These are phyloP conservation scores for Talaromyces proteolyticus DNA, from an alignment of 495 filamentous ascomycete genomes.

Conservation along the genomic window DNA sequence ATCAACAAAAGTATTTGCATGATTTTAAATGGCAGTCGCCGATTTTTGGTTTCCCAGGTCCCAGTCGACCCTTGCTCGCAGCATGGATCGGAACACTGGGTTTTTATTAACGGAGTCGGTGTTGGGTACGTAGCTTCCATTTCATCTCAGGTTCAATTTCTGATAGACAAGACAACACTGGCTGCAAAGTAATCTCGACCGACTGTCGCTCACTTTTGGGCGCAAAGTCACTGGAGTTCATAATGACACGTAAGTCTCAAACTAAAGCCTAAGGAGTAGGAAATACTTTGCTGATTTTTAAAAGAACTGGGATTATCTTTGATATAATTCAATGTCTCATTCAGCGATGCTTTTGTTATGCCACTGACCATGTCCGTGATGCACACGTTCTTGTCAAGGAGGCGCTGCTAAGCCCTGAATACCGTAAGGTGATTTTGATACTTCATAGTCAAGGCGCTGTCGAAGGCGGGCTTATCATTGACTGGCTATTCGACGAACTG, in stretches of 20 bases:
- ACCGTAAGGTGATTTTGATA: conserved; percentile 70
- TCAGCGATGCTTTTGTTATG: conserved; percentile 69
- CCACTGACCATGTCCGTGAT: conserved; percentile 59
- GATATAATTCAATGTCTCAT: conserved; percentile 73
- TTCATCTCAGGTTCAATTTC: background rate
- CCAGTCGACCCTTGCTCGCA: conserved; percentile 12
- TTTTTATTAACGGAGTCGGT: conserved; percentile 33
- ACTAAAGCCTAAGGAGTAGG: background rate
- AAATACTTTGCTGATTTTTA: background rate
- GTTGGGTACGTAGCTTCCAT: conserved; percentile 18
- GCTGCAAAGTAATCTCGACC: conserved; percentile 66
- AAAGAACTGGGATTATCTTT: conserved; percentile 54
- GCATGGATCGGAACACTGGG: conserved; percentile 28
- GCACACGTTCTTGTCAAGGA: conserved; percentile 25
- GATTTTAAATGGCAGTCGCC: conserved; percentile 34
- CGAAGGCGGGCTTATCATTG: conserved; percentile 65
- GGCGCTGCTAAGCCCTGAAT: conserved; percentile 31
- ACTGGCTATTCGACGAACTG: conserved; percentile 74
- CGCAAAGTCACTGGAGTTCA: conserved; percentile 75
- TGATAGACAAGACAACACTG: conserved; percentile 19
- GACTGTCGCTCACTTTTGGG: conserved; percentile 67
- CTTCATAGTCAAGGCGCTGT: conserved; percentile 82
- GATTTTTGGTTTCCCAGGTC: conserved; percentile 18
- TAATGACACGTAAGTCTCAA: conserved; percentile 56
- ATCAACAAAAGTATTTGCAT: conserved; percentile 45